Base-by-base conservation (phyloP, 2,329 filamentous ascomycete species). In the Aspergillus quadricinctus region DNA sequence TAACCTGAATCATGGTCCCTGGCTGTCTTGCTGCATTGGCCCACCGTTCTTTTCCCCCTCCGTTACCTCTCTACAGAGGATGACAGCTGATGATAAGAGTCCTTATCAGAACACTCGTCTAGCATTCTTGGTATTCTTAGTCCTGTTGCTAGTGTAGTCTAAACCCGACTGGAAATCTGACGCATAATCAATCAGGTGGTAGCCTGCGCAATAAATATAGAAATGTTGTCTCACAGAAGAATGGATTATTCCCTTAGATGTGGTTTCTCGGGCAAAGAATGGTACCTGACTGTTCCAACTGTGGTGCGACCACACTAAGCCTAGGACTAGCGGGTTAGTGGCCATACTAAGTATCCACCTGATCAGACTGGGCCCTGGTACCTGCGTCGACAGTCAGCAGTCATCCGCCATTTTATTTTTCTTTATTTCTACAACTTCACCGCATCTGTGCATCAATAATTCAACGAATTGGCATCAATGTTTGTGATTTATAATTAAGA, bases 341-440 rank as follows among this genome's bases (percentile, higher is more conserved):
- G 5, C 29, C 21, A 29, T 49, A 21, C 28, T 19, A 41, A 55
- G 43, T 50, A 43, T 29, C 53, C 53, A 28, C 48, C 41, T 51
- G 49, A 55, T 29, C 50, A 50, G 50, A n/a, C 49, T 25, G 43
- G 41, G 45, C 35, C 21, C 49, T 45, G 51, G 55, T 57, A 57
- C 55, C 55, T 57, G 55, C 55, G 23, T 57, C 41, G 21, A 54
- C 4, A 17, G 14, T 35, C 31, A 5, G 14, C 31, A 57, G 28
- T 41, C 37, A 48, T 51, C 40, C 40, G 40, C 31, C 2, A 37
- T 37, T 37, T 37, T 37, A 37, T 17, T 37, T 35, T 37, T 37
- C 14, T 37, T 17, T 37, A 37, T 17, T 17, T 17, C 14, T 37
- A 37, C 31, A 17, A 23, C 23, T 23, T 23, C 5, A 37, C 31